Conservation (phyloP, 1,284 basidiomycete species). For the Leccinum variabile region DNA sequence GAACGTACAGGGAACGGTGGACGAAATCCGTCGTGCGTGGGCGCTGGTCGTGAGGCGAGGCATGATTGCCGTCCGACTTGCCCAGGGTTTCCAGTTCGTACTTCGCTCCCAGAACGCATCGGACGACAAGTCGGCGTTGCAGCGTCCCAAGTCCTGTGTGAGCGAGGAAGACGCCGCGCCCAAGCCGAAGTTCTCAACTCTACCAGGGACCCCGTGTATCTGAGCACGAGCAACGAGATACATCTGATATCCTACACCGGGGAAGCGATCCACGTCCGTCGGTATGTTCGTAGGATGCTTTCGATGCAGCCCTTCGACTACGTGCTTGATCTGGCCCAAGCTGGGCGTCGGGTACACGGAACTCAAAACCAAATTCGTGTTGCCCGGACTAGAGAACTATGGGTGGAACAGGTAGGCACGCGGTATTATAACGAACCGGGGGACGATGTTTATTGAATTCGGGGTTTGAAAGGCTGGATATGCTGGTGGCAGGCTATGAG, state of each 20-base stretch:
- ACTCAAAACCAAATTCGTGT: conserved; percentile 72
- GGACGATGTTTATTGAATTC: not conserved
- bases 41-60: conserved; percentile 89
- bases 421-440: not conserved
- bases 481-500: conserved; percentile 87
- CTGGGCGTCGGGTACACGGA: conserved; percentile 86
- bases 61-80: conserved; percentile 89
- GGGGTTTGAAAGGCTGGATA: conserved; percentile 54
- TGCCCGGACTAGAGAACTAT: conserved; percentile 78
- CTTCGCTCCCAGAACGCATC: conserved; percentile 43
- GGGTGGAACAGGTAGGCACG: conserved; percentile 73
- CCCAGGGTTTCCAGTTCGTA: conserved; percentile 97
- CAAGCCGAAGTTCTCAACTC: conserved; percentile 66
- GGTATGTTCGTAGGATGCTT: conserved; percentile 80
- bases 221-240: conserved; percentile 95
- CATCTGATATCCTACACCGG: conserved; percentile 88
- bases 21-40: conserved; percentile 65
- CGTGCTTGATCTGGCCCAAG: conserved; percentile 92
- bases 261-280: conserved; percentile 84
- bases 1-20: conserved; percentile 44
- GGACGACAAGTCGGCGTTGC: conserved; percentile 36
- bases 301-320: conserved; percentile 70
- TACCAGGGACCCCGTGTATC: conserved; percentile 77
- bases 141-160: conserved; percentile 57
- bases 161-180: conserved; percentile 55